phyloP scores from a whole-genome alignment of 352 stramenopile genomes.

The Aphanomyces euteiches region DNA sequence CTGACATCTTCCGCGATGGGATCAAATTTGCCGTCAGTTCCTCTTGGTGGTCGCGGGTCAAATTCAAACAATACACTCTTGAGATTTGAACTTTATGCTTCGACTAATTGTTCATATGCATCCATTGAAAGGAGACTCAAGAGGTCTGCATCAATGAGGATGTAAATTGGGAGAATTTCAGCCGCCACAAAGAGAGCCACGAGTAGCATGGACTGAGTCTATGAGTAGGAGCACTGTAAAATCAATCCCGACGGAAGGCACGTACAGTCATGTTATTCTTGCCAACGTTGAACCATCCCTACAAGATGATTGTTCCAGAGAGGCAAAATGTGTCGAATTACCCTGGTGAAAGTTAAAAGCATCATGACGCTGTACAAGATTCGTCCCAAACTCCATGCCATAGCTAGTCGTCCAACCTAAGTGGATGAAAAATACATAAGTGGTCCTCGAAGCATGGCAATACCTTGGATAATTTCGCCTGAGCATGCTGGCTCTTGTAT shows the following conservation, averaged over 20 bases:
- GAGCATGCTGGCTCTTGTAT: slow-evolving; percentile 51
- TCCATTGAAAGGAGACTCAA: slow-evolving; percentile 78
- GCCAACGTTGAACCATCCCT: slow-evolving; percentile 84
- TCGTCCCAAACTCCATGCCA: slow-evolving; percentile 79
- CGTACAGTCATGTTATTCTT: slow-evolving; percentile 61
- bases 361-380: slow-evolving; percentile 88
- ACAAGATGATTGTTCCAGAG: neutral
- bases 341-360: slow-evolving; percentile 81
- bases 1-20: too few relatives aligned
- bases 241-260: neutral
- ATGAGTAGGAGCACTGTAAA: neutral
- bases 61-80: neutral
- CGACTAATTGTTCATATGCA: slow-evolving; percentile 51
- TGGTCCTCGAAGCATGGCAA: too few relatives aligned
- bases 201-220: slow-evolving; percentile 79
- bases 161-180: slow-evolving; percentile 74
- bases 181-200: slow-evolving; percentile 75
- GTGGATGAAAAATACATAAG: neutral
- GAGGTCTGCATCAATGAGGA: slow-evolving; percentile 67
- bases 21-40: too few relatives aligned
- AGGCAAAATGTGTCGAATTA: slow-evolving; percentile 29
- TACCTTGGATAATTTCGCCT: slow-evolving; percentile 29
- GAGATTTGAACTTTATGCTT: neutral
- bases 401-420: slow-evolving; percentile 40
- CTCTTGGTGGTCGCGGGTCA: too few relatives aligned